Base-by-base conservation (phyloP, 805 yeast genomes). In the Candida montana region DNA sequence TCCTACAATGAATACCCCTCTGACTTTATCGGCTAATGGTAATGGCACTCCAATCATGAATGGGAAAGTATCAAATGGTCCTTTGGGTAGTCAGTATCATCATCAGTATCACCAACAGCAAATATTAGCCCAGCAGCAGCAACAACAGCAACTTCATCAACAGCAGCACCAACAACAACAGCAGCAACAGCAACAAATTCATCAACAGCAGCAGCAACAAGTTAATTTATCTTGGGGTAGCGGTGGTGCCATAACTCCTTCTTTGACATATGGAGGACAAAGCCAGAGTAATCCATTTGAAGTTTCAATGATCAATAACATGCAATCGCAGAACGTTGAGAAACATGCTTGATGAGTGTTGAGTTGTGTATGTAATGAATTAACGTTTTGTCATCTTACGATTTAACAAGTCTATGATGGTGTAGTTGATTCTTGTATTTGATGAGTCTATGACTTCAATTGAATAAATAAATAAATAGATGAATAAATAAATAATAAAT, bases 1-100 rank as follows among this genome's bases (percentile, higher is more conserved):
- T 13, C 61, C 61, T 9, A 58, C 53, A 41, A 51, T 56, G 54
- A 52, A 38, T 32, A 53, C 61, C 2, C 59, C 59, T 16, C 42
- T 51, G 23, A 37, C 44, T 3, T 37, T 41, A 16, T 17, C 45
- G 4, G 39, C 48, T 11, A 38, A 31, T 21, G 15, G 32, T 38
- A 33, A 13, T 18, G 18, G 46, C 18, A 19, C 49, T 12, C 27
- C 42, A 21, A 21, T 9, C 24, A 21, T 21, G 24, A 21, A 21
- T 21, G 24, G 24, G 6, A 21, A 21, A 21, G 9, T 21, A 6
- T 7, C 9, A 21, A 21, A 6, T 21, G 24, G 24, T 21, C 24
- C 24, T 6, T 21, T 21, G 13, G 13, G 13, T 5, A 11, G 23
- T 24, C 31, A 13, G 7, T 29, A 15, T 18, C 27, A 35, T 10